Conservation (phyloP, 495 filamentous ascomycete species). For the Penicillium alfredii region DNA sequence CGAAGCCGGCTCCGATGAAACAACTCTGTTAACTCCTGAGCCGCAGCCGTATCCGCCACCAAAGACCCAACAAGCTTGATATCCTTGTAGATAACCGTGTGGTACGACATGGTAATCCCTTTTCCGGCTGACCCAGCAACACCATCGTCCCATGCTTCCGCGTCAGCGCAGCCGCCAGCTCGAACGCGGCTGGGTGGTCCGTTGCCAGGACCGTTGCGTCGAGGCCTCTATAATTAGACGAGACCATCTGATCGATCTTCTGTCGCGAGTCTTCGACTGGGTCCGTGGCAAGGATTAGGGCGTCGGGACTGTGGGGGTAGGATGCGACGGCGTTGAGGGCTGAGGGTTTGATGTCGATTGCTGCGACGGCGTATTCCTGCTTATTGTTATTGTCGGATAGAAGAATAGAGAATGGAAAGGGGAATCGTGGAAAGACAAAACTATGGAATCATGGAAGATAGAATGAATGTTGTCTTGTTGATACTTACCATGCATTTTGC, state of each 20-base stretch:
- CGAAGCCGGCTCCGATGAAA: slow-evolving; percentile 3
- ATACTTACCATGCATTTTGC: slow-evolving; percentile 13
- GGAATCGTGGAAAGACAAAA: too few species aligned
- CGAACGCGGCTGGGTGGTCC: slow-evolving; percentile 8
- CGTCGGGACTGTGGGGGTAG: slow-evolving; percentile 2
- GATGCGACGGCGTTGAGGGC: slow-evolving; percentile 4
- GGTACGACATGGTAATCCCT: slow-evolving; percentile 8
- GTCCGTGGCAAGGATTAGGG: slow-evolving; percentile 2
- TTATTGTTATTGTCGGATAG: too few species aligned
- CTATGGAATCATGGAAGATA: too few species aligned
- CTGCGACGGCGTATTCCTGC: slow-evolving; percentile 18
- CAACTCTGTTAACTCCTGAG: slow-evolving; percentile 2
- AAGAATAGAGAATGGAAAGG: too few species aligned
- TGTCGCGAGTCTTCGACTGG: slow-evolving; percentile 7
- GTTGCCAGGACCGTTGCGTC: slow-evolving; percentile 9
- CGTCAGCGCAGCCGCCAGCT: slow-evolving; percentile 6
- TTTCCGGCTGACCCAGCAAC: slow-evolving; percentile 8
- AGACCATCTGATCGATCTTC: background rate
- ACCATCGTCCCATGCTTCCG: slow-evolving; percentile 14
- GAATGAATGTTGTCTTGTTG: background rate
- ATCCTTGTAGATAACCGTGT: slow-evolving; percentile 7
- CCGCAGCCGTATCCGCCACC: slow-evolving; percentile 4
- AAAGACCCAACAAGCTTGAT: slow-evolving; percentile 11
- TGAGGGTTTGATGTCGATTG: slow-evolving; percentile 11
- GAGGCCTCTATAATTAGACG: slow-evolving; percentile 5